Conservation (phyloP, 805 yeast species). For the Debaryomyces prosopidis region DNA sequence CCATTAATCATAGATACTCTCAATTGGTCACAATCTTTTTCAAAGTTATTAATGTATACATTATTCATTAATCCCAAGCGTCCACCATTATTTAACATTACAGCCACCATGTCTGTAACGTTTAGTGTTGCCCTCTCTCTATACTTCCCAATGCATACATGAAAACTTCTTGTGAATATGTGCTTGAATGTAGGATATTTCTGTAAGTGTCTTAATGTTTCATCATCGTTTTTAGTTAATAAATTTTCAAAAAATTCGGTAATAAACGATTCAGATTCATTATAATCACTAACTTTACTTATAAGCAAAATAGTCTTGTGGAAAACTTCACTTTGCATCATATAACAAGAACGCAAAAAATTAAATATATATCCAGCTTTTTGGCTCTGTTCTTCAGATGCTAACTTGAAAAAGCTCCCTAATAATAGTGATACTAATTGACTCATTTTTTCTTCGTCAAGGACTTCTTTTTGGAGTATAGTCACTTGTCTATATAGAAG, state of each 20-base stretch:
- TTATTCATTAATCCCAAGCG: slow-evolving; percentile 29
- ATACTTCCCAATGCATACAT: slow-evolving; percentile 19
- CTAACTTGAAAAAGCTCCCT: slow-evolving; percentile 26
- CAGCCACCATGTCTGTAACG: slow-evolving; percentile 32
- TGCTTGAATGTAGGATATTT: slow-evolving; percentile 30
- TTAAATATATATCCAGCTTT: slow-evolving; percentile 31
- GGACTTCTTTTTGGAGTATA: slow-evolving; percentile 27
- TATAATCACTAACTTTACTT: slow-evolving; percentile 15
- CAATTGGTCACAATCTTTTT: slow-evolving; percentile 36
- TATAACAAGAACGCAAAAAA: slow-evolving; percentile 33
- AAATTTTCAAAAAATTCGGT: slow-evolving; percentile 32
- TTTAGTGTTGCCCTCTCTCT: slow-evolving; percentile 16
- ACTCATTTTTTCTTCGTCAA: slow-evolving; percentile 33
- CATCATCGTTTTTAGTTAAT: slow-evolving; percentile 37
- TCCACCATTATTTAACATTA: slow-evolving; percentile 38
- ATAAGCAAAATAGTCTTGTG: slow-evolving; percentile 13
- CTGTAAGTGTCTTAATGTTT: slow-evolving; percentile 25
- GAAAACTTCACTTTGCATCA: slow-evolving; percentile 31
- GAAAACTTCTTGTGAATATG: slow-evolving; percentile 24
- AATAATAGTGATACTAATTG: slow-evolving; percentile 32
- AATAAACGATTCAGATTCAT: slow-evolving; percentile 15
- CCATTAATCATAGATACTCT: slow-evolving; percentile 35
- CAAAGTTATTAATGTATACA: slow-evolving; percentile 33
- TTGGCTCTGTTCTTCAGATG: slow-evolving; percentile 13
- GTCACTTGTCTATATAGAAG: slow-evolving; percentile 34